Conservation (phyloP, 805 yeast species). For the Diddensiella transvaalensis region DNA sequence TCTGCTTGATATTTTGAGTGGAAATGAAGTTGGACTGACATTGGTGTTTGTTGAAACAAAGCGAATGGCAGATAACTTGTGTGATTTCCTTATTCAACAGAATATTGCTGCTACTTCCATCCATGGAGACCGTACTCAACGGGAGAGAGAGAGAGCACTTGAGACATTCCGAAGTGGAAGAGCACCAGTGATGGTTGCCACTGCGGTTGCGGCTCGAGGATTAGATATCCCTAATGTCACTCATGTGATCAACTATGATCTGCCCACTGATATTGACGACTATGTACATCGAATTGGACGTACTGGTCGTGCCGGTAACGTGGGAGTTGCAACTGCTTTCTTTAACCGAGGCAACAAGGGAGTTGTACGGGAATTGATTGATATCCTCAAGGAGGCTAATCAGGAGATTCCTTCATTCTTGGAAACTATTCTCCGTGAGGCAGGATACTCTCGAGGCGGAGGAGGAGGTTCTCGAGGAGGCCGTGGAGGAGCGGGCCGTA, state of each 20-base stretch:
- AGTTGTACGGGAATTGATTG: slow-evolving; percentile 81
- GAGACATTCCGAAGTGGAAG: slow-evolving; percentile 89
- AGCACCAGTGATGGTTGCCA: slow-evolving; percentile 94
- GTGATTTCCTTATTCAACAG: slow-evolving; percentile 85
- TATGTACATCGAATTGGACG: slow-evolving; percentile 99
- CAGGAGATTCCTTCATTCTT: slow-evolving; percentile 95
- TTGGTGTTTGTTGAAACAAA: slow-evolving; percentile 96
- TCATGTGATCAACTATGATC: slow-evolving; percentile 95
- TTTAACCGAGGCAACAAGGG: slow-evolving; percentile 94
- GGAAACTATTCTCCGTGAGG: slow-evolving; percentile 74
- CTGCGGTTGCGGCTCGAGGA: slow-evolving; percentile 99
- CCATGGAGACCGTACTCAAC: slow-evolving; percentile 98
- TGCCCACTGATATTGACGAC: slow-evolving; percentile 96
- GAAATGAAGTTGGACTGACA: slow-evolving; percentile 80
- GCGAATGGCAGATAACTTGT: slow-evolving; percentile 95
- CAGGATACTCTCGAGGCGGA: slow-evolving; percentile 52
- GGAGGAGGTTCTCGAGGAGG: slow-evolving; percentile 31
- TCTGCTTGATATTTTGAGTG: slow-evolving; percentile 79
- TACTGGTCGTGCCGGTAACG: slow-evolving; percentile 99
- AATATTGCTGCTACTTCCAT: slow-evolving; percentile 96
- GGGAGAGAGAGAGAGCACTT: slow-evolving; percentile 96
- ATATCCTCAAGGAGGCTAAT: slow-evolving; percentile 88
- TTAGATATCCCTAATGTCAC: slow-evolving; percentile 98
- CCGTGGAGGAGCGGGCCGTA: slow-evolving; percentile 37
- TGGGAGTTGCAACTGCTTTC: slow-evolving; percentile 97